Evolutionary conservation across 257 asterid genomes (phyloP).

Genomic region (Haberlea rhodopensis): DNA sequence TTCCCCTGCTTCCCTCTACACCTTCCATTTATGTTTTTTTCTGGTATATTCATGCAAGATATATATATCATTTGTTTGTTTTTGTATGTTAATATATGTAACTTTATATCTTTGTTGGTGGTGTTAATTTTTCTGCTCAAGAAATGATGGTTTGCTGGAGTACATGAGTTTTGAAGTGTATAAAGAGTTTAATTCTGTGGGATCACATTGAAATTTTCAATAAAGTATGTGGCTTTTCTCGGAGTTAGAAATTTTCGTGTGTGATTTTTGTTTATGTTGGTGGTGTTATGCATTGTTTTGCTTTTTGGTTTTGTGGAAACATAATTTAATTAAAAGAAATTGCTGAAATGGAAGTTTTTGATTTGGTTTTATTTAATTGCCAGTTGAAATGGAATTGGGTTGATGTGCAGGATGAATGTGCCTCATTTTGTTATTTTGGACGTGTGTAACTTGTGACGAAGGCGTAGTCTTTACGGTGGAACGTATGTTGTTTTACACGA

Average conservation of each 20-base stretch:
- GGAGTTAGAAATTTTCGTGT: slow-evolving; percentile 15
- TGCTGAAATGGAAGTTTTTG: slow-evolving; percentile 22
- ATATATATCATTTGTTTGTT: no score
- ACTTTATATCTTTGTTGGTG: slow-evolving; percentile 6
- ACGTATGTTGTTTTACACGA: no score
- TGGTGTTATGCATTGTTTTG: no score
- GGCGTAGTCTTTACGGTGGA: no score
- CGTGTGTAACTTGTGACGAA: no score
- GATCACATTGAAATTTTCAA: slow-evolving; percentile 42
- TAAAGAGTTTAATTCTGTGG: slow-evolving; percentile 32
- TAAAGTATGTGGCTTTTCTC: slow-evolving; percentile 18
- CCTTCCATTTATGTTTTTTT: slow-evolving; percentile 24
- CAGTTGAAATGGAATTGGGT: no score
- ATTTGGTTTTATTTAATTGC: no score
- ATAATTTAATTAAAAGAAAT: background rate
- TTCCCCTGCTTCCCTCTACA: no score
- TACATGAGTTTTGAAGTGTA: slow-evolving; percentile 20
- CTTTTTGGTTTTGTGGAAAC: slow-evolving; percentile 20
- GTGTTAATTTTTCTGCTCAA: slow-evolving; percentile 19
- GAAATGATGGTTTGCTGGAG: slow-evolving; percentile 25
- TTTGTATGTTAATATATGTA: slow-evolving; percentile 12
- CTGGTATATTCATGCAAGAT: no score
- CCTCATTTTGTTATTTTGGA: no score
- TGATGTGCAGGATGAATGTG: no score
- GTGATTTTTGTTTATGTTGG: no score